Evolutionary conservation across 1,284 basidiomycete species (phyloP).

Genomic region (Ustilago xerochloae): DNA sequence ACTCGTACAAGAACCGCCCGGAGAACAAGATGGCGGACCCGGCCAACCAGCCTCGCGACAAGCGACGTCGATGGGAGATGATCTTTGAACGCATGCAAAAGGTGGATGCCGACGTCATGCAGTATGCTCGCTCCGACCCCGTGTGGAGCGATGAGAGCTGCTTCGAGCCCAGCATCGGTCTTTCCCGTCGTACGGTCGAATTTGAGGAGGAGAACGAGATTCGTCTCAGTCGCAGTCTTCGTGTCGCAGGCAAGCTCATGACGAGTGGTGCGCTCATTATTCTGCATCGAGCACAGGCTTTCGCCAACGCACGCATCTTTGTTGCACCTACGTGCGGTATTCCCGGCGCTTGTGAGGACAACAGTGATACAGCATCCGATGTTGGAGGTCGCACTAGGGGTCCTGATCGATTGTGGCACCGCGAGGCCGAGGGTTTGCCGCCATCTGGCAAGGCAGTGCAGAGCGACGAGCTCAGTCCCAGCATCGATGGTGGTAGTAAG

Average conservation of each 20-base stretch:
- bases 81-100: constrained; percentile 59
- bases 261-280: constrained; percentile 59
- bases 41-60: constrained; percentile 27
- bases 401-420: constrained; percentile 42
- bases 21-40: constrained; percentile 32
- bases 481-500: constrained; percentile 1
- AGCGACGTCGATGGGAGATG: constrained; percentile 34
- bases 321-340: constrained; percentile 58
- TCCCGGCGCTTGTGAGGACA: constrained; percentile 49
- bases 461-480: constrained; percentile 21
- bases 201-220: constrained; percentile 53
- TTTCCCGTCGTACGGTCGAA: constrained; percentile 29
- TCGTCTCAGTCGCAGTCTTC: constrained; percentile 45
- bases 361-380: constrained; percentile 43
- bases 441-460: constrained; percentile 27
- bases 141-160: constrained; percentile 50
- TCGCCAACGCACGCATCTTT: constrained; percentile 60
- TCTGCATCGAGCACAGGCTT: constrained; percentile 58
- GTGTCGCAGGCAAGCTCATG: constrained; percentile 59
- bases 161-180: constrained; percentile 37
- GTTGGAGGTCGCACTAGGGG: constrained; percentile 12
- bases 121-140: constrained; percentile 52
- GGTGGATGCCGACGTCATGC: constrained; percentile 56
- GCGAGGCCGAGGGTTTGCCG: constrained; percentile 26
- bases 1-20: constrained; percentile 44